Base-by-base conservation (phyloP, 2,329 filamentous ascomycete genomes). In the Alternaria tenuissima region DNA sequence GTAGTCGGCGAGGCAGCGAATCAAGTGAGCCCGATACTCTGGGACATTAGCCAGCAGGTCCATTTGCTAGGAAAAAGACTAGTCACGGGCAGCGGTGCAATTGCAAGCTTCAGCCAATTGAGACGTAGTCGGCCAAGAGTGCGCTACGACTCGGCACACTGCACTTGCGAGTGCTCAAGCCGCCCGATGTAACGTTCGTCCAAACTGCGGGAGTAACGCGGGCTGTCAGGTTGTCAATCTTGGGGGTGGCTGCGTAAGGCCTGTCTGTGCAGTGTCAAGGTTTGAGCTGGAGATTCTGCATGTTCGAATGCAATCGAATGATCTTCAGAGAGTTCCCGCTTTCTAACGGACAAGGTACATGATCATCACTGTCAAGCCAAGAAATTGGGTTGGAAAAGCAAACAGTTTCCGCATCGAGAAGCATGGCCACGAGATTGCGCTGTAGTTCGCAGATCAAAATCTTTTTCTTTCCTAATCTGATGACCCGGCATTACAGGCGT, bases 1-100 rank as follows among this genome's bases (percentile, higher is more conserved):
- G 36, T 55, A 53, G 59, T 62, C 59, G 65, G 65, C 63, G 64
- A 67, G 64, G 62, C 60, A 67, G 57, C 57, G 56, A 62, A 65
- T 62, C 53, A 60, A 64, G 51, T 59, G 49, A 8, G 22, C 61
- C 63, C 65, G 54, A 54, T 47, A 34, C 55, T 59, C 55, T 61
- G 63, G 65, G 52, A 59, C 53, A 52, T 62, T 55, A 60, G 62
- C 48, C 61, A 62, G 39, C 47, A 59, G 38, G 24, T 26, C 44
- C 52, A 49, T 55, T 39, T 55, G 39, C 46, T 48, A 53, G 52
- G 54, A 46, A 61, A 60, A 55, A 59, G 18, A 57, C 51, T 64
- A 22, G 52, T 64, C 34, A 51, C 52, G 55, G 48, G 52, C 55
- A 56, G 57, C 55, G 47, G 54, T 59, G 58, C 58, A 70, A 67